Conservation (phyloP, 495 filamentous ascomycete genomes). For the Penicillium chermesinum region DNA sequence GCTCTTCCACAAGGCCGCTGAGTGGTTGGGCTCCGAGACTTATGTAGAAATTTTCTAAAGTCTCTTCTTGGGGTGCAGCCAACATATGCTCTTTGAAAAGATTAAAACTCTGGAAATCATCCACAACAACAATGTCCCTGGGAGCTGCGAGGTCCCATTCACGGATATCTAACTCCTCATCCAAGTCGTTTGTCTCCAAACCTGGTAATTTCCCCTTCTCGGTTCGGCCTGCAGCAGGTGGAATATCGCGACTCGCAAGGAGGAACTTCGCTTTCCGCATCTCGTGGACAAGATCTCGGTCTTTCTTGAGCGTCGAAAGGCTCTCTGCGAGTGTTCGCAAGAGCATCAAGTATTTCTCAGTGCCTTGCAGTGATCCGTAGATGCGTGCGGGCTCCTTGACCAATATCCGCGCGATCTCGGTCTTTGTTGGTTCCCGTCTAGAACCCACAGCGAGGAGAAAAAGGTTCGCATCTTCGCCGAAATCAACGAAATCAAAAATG, state of each 20-base stretch:
- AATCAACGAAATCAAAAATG: constrained; percentile 96
- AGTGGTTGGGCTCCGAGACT: constrained; percentile 42
- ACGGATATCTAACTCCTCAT: constrained; percentile 68
- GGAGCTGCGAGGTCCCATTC: constrained; percentile 70
- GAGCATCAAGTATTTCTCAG: constrained; percentile 80
- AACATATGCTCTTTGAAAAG: constrained; percentile 77
- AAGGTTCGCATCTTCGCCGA: constrained; percentile 77
- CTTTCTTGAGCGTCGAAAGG: constrained; percentile 60
- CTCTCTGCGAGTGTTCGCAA: constrained; percentile 72
- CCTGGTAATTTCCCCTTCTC: constrained; percentile 18
- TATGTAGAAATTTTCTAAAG: constrained; percentile 76
- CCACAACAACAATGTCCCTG: constrained; percentile 68
- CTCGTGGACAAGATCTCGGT: constrained; percentile 67
- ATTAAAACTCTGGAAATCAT: constrained; percentile 80
- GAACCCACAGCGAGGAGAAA: constrained; percentile 85
- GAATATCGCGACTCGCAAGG: constrained; percentile 71
- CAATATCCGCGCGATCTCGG: constrained; percentile 74
- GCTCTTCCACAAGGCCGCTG: constrained; percentile 43
- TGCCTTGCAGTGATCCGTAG: constrained; percentile 67
- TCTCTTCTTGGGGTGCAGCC: constrained; percentile 82
- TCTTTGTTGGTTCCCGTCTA: constrained; percentile 80
- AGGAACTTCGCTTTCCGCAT: constrained; percentile 75
- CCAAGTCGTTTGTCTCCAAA: constrained; percentile 50
- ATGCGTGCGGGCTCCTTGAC: constrained; percentile 74
- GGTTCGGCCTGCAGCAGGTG: constrained; percentile 25